phyloP scores from a whole-genome alignment of 2,329 filamentous ascomycete genomes.

The Xylariaceae sp. region DNA sequence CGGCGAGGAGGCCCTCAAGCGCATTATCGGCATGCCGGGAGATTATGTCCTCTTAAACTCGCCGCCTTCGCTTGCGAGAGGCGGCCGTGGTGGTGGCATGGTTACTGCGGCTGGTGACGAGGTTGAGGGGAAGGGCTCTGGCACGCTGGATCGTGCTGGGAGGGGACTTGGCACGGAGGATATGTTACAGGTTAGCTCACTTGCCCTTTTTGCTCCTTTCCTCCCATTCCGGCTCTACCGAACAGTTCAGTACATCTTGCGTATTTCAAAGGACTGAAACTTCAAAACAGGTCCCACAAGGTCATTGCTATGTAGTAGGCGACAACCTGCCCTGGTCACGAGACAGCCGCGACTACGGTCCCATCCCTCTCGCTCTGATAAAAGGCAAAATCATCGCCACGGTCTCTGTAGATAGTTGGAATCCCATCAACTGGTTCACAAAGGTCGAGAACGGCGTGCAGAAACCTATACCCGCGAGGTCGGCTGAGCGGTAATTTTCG shows the following conservation, averaged over 20 bases:
- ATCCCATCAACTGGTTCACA: constrained; percentile 48
- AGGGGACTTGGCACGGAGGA: constrained; percentile 28
- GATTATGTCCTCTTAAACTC: constrained; percentile 69
- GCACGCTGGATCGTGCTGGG: constrained; percentile 17
- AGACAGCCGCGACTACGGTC: constrained; percentile 84
- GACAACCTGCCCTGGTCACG: constrained; percentile 82
- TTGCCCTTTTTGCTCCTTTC: neutral
- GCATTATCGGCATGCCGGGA: constrained; percentile 71
- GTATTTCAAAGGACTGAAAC: neutral
- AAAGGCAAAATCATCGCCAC: constrained; percentile 74
- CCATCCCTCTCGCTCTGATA: constrained; percentile 79
- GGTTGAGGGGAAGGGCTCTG: constrained; percentile 3
- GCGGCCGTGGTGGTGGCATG: neutral
- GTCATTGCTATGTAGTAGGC: constrained; percentile 87
- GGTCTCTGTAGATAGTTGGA: constrained; percentile 30
- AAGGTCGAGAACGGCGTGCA: constrained; percentile 44
- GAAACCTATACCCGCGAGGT: too few species aligned
- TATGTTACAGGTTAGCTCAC: constrained; percentile 60
- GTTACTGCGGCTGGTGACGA: neutral
- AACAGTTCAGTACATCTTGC: neutral
- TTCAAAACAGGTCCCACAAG: constrained; percentile 67
- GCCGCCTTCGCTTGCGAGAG: constrained; percentile 28
- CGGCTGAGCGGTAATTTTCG: too few species aligned
- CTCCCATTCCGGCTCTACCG: neutral
- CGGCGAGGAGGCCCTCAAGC: constrained; percentile 65